phyloP scores from a whole-genome alignment of 345 rosid species.

The Rhodomyrtus tomentosa region DNA sequence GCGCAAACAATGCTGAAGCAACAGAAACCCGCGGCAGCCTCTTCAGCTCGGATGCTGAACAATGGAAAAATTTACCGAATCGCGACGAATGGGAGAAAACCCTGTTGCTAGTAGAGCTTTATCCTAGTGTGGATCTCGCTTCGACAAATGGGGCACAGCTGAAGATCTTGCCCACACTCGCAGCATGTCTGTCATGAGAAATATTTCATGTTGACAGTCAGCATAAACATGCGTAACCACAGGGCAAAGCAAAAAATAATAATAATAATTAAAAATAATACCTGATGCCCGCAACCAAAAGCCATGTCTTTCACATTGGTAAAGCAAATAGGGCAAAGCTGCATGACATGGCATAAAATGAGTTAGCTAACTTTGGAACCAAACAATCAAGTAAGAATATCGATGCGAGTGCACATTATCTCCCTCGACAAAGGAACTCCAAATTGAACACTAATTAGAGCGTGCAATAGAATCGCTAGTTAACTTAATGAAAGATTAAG shows the following conservation, averaged over 20 bases:
- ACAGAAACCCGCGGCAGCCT: background rate
- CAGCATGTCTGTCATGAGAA: slow-evolving; percentile 57
- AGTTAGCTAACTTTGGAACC: background rate
- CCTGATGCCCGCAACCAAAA: slow-evolving; percentile 99
- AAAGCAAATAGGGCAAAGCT: slow-evolving; percentile 87
- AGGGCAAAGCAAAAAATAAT: background rate
- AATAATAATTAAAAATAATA: slow-evolving; percentile 5
- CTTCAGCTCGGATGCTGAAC: background rate
- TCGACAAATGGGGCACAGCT: slow-evolving; percentile 74
- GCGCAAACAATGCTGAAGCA: background rate
- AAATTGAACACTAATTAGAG: background rate
- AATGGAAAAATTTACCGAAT: background rate
- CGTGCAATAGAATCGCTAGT: background rate
- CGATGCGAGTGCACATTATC: background rate
- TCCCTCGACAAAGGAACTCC: background rate
- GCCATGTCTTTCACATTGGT: slow-evolving; percentile 75
- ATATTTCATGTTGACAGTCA: background rate
- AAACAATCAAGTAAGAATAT: background rate
- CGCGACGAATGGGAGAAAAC: background rate
- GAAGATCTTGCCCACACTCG: slow-evolving; percentile 70
- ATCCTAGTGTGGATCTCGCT: slow-evolving; percentile 63
- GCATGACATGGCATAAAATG: slow-evolving; percentile 4
- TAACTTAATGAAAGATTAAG: background rate
- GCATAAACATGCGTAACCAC: background rate
- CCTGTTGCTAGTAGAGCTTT: slow-evolving; percentile 54